Evolutionary conservation across 768 basidiomycete species (phyloP), one percentile per base, ranked within the genome.

Genomic region (Boletus edulis): DNA sequence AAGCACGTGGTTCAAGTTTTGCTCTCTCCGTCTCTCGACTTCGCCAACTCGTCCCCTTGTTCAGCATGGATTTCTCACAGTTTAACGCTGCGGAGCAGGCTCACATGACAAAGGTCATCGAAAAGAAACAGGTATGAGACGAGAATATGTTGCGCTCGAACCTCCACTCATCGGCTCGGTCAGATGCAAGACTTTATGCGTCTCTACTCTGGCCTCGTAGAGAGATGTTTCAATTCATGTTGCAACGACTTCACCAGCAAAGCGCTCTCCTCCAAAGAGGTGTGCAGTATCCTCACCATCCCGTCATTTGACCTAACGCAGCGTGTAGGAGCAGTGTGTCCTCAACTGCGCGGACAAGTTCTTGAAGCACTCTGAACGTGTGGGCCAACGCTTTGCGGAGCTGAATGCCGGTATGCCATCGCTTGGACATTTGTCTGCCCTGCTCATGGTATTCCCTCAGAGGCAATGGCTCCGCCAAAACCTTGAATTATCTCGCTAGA

Each of bases 171-270:
- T 38, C 13, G 18, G 11, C 49, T 20, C 44, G 68, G 39, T 15
- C 27, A 98, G 95, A 96, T 99, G 94, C 92, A 96, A 80, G 96
- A 98, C 78, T 98, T 99, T 67, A 79, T 99, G 79, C 82, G 81
- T 67, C 87, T 98, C 74, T 98, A 99, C 75, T 90, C 93, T 22
- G 89, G 86, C 67, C 82, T 99, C 52, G 94, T 95, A 32, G 96
- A 98, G 71, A 86, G 91, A 63, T 99, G 96, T 73, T 99, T 99
- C 81, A 93, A 79, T 64, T 79, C 91, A 14, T 99, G 96, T 71
- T 89, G 88, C 66, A 95, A 95, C 70, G 96, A 99, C 70, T 98
- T 99, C 66, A 98, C 95, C 24, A 91, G 89, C 79, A 97, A 94
- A 75, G 85, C 94, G 0, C 76, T 99, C 54, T 91, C 89, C 12